Conservation (phyloP, 2,329 filamentous ascomycete genomes). For the Pezicula carpinea region DNA sequence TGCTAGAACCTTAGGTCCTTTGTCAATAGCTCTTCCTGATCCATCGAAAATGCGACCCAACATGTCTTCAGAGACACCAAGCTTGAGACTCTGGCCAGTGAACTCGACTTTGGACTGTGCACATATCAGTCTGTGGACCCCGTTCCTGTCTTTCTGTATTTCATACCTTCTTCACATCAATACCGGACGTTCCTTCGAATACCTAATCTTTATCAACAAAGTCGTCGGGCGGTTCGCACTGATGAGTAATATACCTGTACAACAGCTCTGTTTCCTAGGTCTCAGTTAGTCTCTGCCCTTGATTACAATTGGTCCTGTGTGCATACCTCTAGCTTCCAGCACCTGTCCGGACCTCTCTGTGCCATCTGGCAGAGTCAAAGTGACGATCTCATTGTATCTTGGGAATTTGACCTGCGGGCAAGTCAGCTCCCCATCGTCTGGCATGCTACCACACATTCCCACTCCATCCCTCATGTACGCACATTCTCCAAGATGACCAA, state of each 20-base stretch:
- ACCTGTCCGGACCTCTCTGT: constrained; percentile 92
- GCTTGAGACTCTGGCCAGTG: constrained; percentile 93
- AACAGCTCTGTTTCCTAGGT: constrained; percentile 79
- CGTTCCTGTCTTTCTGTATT: background rate
- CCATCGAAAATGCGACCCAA: constrained; percentile 98
- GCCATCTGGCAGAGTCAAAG: constrained; percentile 91
- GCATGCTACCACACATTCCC: background rate
- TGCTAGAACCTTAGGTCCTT: constrained; percentile 94
- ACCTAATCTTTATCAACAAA: constrained; percentile 54
- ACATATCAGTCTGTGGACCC: constrained; percentile 9
- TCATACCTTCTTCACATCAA: constrained; percentile 94
- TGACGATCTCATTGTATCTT: constrained; percentile 96
- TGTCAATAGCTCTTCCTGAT: constrained; percentile 96
- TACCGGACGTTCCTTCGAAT: constrained; percentile 93
- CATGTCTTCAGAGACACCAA: constrained; percentile 99
- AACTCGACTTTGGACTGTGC: constrained; percentile 91
- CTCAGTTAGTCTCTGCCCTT: constrained; percentile 2
- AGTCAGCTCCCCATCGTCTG: constrained; percentile 14
- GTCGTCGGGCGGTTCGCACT: constrained; percentile 5
- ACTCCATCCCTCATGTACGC: constrained; percentile 30
- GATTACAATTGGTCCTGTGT: background rate
- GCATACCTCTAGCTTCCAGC: constrained; percentile 86
- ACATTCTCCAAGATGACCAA: constrained; percentile 98
- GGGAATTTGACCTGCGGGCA: constrained; percentile 87
- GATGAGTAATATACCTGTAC: constrained; percentile 66